These are phyloP conservation scores for Calonectria naviculata DNA, from an alignment of 2,329 filamentous ascomycete species.

Conservation along the genomic window DNA sequence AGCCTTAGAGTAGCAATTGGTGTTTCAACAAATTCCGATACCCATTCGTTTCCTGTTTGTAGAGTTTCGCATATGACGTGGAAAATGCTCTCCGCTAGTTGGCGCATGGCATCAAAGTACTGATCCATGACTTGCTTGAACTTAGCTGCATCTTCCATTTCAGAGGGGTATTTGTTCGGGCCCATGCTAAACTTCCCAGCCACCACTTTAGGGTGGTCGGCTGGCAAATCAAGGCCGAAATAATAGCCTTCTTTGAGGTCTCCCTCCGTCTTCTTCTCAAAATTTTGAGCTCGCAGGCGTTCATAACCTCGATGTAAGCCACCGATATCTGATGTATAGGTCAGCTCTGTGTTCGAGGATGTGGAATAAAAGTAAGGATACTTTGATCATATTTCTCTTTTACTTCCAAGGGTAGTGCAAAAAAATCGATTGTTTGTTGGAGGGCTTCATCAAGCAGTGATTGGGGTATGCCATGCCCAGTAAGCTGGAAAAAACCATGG, in stretches of 20 bases:
- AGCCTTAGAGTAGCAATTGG: slow-evolving; percentile 21
- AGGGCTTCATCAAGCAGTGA: slow-evolving; percentile 5
- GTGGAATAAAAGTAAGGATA: background rate
- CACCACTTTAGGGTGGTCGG: slow-evolving; percentile 8
- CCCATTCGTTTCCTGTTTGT: slow-evolving; percentile 4
- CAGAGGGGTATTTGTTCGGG: slow-evolving; percentile 19
- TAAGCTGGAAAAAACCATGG: slow-evolving; percentile 23
- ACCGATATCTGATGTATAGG: background rate
- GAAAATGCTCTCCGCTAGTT: slow-evolving; percentile 4
- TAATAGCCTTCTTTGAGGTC: slow-evolving; percentile 23
- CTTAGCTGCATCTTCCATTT: background rate
- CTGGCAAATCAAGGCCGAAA: slow-evolving; percentile 9
- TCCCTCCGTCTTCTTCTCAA: slow-evolving; percentile 19
- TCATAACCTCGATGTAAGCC: slow-evolving; percentile 19
- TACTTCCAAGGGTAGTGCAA: slow-evolving; percentile 2
- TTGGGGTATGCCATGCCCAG: slow-evolving; percentile 15
- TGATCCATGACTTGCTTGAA: slow-evolving; percentile 7
- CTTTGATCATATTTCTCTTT: slow-evolving; percentile 22
- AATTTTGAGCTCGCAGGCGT: slow-evolving; percentile 19
- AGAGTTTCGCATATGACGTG: slow-evolving; percentile 12
- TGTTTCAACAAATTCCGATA: slow-evolving; percentile 12
- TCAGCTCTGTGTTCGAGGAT: background rate
- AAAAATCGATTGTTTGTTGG: slow-evolving; percentile 1
- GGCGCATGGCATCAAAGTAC: background rate
- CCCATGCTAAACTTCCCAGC: slow-evolving; percentile 19